Conservation (phyloP, 768 basidiomycete genomes). For the Hypholoma fasciculare region DNA sequence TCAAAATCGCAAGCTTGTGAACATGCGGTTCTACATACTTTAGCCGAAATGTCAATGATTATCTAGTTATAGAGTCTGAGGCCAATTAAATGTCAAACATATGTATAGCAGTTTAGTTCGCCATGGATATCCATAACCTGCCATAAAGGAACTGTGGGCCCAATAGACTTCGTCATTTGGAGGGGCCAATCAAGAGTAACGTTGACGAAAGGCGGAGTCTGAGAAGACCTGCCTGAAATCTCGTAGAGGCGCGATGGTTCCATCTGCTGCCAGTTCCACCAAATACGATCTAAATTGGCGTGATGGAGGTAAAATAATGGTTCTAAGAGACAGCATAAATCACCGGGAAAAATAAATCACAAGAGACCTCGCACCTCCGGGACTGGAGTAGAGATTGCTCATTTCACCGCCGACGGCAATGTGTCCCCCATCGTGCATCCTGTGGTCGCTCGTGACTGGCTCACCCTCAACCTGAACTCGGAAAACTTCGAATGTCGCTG, state of each 20-base stretch:
- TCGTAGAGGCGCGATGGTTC: slow-evolving; percentile 27
- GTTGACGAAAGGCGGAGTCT: slow-evolving; percentile 25
- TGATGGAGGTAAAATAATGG: slow-evolving; percentile 42
- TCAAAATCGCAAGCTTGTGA: too few species aligned
- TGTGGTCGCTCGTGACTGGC: slow-evolving; percentile 24
- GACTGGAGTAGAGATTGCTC: slow-evolving; percentile 35
- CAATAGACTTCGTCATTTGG: slow-evolving; percentile 22
- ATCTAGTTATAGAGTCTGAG: too few species aligned
- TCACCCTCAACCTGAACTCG: slow-evolving; percentile 35
- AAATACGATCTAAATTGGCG: slow-evolving; percentile 39
- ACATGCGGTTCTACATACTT: too few species aligned
- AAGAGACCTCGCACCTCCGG: slow-evolving; percentile 29
- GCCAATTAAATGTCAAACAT: slow-evolving; percentile 13
- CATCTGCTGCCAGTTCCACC: slow-evolving; percentile 38
- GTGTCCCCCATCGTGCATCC: slow-evolving; percentile 37
- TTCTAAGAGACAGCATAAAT: slow-evolving; percentile 21
- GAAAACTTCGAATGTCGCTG: slow-evolving; percentile 32
- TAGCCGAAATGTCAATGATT: too few species aligned
- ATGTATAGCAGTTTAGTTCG: slow-evolving; percentile 28
- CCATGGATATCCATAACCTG: slow-evolving; percentile 31
- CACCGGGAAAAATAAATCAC: background rate
- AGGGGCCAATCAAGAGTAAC: slow-evolving; percentile 33
- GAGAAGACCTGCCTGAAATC: slow-evolving; percentile 31
- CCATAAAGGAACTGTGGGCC: slow-evolving; percentile 25
- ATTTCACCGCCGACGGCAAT: slow-evolving; percentile 31